Evolutionary conservation across 2,329 filamentous ascomycete genomes (phyloP), one percentile per base, ranked within the genome.

Genomic region (Botrytis cinerea): DNA sequence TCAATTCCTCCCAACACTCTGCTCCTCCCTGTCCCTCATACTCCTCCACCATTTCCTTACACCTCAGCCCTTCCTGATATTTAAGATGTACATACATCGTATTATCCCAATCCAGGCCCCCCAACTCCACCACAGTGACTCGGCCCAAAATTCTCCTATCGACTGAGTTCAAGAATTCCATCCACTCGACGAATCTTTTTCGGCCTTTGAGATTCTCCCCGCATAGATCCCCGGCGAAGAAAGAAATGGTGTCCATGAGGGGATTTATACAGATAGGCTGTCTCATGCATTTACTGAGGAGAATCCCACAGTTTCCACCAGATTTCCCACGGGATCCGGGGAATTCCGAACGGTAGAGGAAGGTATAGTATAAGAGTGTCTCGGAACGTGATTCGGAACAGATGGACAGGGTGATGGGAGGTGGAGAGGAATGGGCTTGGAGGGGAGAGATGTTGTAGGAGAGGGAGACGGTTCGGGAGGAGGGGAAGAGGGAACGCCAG

Each of bases 361-460:
- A 28, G 6, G 62, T 67, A 22, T 72, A 72, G 48, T 68, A 40
- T 28, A 45, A 28, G 9, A 72, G 48, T 28, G 70, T 72, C n/a
- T 72, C 70, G 22, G 48, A 63, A 68, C 70, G 70, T 60, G 70
- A 72, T 60, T 72, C 70, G 2, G 28, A 7, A 25, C 70, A 72
- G 22, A 72, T 59, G 1, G n/a, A 38, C 16, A 72, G 61, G 14
- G 70, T 72, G 18, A 46, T 40, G n/a, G 70, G 70, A 10, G 62
- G 70, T 16, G 48, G 62, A 0, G 62, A 28, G 7, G 28, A 60
- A 12, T 20, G 5, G 25, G 62, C 62, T 59, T 72, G 35, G 28
- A 22, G 16, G 48, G 71, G 22, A 12, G 43, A 28, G 28, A 46
- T 51, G 25, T 57, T 72, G 28, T 43, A 59, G 22, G 51, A 68